A percentile compares a stretch with the other conserved stretches of the same genome.
Evolutionary conservation across 306 rosid species (phyloP).

Genomic region (Vigna unguiculata): DNA sequence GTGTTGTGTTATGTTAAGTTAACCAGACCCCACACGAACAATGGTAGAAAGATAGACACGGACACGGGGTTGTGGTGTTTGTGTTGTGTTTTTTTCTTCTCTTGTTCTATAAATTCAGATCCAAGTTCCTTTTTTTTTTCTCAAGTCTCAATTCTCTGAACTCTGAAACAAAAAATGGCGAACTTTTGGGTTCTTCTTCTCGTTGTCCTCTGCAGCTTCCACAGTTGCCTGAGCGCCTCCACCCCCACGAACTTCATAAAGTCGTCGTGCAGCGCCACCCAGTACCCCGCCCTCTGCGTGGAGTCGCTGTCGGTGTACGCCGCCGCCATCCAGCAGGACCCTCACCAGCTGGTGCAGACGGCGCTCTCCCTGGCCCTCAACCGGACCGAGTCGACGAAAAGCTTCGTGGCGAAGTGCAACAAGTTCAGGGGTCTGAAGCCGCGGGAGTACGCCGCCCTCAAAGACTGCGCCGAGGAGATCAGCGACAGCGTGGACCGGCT

Average conservation of each 20-base stretch:
- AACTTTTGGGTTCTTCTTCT: not conserved
- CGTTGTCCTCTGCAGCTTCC: not conserved
- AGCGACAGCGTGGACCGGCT: slow-evolving; percentile 52
- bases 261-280: slow-evolving; percentile 48
- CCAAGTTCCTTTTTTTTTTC: not conserved
- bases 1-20: no score
- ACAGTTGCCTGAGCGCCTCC: not conserved
- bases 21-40: no score
- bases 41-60: no score
- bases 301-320: slow-evolving; percentile 48
- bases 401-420: slow-evolving; percentile 44
- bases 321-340: slow-evolving; percentile 50
- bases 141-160: not conserved
- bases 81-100: no score
- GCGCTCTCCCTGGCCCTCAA: slow-evolving; percentile 49
- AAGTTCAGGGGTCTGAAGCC: slow-evolving; percentile 43
- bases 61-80: no score
- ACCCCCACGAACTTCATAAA: slow-evolving; percentile 45
- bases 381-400: slow-evolving; percentile 40
- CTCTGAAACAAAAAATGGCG: not conserved
- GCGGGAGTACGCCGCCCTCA: slow-evolving; percentile 43
- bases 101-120: not conserved
- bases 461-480: slow-evolving; percentile 52
- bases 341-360: slow-evolving; percentile 50
- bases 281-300: slow-evolving; percentile 48